Conservation (phyloP, 2,329 filamentous ascomycete genomes). For the Emmonsiellopsis sp. region DNA sequence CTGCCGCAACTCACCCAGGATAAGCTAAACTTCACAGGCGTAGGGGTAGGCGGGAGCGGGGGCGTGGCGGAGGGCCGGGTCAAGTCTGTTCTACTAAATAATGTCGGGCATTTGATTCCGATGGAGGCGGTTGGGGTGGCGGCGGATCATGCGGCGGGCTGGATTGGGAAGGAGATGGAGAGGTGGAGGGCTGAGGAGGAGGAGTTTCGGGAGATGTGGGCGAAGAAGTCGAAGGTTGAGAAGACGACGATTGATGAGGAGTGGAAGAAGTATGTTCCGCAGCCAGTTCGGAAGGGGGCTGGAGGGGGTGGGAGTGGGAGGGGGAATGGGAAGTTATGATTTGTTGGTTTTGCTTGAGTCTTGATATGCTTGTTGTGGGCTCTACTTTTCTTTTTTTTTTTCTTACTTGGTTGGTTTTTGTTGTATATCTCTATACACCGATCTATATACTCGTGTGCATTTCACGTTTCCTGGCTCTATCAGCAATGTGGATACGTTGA, state of each 20-base stretch:
- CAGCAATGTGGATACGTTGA: no score
- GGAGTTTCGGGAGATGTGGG: constrained; percentile 48
- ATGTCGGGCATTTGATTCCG: constrained; percentile 69
- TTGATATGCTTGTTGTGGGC: background rate
- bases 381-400: no score
- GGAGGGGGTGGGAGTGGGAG: background rate
- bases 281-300: constrained; percentile 10
- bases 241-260: constrained; percentile 51
- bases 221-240: constrained; percentile 38
- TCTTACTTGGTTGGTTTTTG: no score
- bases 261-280: constrained; percentile 38
- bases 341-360: background rate
- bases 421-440: no score
- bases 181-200: constrained; percentile 51
- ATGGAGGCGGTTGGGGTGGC: constrained; percentile 66
- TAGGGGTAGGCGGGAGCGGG: constrained; percentile 32
- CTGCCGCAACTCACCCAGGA: constrained; percentile 29
- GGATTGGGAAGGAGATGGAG: constrained; percentile 49
- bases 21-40: constrained; percentile 33
- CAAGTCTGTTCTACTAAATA: constrained; percentile 53
- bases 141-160: constrained; percentile 51
- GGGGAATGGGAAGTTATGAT: constrained; percentile 20
- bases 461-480: no score
- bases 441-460: no score
- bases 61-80: constrained; percentile 62